phyloP scores from a whole-genome alignment of 257 asterid species.

The Solanum lycopersicoides region DNA sequence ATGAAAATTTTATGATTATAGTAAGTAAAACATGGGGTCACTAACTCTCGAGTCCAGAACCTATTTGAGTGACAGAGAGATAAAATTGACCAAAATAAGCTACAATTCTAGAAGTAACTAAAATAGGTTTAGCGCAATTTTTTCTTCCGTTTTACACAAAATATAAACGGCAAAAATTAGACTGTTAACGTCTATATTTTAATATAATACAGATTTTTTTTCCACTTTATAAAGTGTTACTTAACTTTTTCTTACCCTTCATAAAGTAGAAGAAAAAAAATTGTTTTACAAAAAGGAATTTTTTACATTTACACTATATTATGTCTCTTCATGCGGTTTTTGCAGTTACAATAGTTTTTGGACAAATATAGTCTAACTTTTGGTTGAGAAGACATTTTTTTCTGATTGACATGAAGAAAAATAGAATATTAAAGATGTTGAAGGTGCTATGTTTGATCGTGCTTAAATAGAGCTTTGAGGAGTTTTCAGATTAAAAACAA shows the following conservation, averaged over 20 bases:
- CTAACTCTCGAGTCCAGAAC: not conserved
- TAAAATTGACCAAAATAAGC: not conserved
- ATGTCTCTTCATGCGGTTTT: not conserved
- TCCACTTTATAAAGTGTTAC: not conserved
- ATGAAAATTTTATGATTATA: not conserved
- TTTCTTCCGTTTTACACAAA: not conserved
- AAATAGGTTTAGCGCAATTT: not conserved
- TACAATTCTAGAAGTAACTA: not conserved
- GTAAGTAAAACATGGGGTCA: not conserved
- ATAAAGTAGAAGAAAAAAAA: not conserved
- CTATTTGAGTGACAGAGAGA: not conserved
- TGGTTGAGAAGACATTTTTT: not conserved
- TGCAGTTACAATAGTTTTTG: not conserved
- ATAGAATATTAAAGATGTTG: not conserved
- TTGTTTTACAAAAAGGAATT: too few species aligned
- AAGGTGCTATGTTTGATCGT: not conserved
- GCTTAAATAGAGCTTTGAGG: not conserved
- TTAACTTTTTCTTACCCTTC: not conserved
- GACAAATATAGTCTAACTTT: not conserved
- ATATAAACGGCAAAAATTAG: not conserved
- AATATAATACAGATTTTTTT: too few species aligned
- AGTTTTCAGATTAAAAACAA: not conserved
- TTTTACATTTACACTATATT: not conserved
- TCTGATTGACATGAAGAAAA: not conserved
- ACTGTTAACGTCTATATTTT: not conserved